These are phyloP conservation scores for Backusella parvicylindrica DNA, from an alignment of 192 early-diverging fungal genomes.

Conservation along the genomic window DNA sequence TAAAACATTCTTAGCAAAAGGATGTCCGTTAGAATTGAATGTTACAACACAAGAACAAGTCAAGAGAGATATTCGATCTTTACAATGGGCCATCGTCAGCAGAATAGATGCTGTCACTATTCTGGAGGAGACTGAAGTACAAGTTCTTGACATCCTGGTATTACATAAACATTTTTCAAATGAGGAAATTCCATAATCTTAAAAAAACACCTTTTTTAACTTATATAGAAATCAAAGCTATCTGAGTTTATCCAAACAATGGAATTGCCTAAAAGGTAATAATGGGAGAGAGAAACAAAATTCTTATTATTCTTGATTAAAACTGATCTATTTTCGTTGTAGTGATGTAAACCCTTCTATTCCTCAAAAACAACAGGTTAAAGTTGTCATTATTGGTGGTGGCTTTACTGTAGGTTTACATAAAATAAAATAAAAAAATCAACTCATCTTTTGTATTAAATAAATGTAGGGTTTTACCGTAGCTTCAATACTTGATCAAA, in stretches of 20 bases:
- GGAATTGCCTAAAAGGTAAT: constrained; percentile 6
- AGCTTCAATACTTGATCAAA: constrained; percentile 34
- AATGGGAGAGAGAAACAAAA: background rate
- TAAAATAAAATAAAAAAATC: background rate
- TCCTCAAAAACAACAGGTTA: constrained; percentile 1
- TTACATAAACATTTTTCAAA: background rate
- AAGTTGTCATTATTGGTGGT: constrained; percentile 33
- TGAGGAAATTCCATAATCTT: background rate
- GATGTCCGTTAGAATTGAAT: constrained; percentile 22
- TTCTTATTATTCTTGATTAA: background rate
- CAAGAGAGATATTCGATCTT: background rate
- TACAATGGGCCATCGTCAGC: constrained; percentile 18
- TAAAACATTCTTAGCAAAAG: constrained; percentile 29
- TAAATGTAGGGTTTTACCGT: constrained; percentile 34
- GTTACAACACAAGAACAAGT: constrained; percentile 19
- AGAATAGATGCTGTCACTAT: constrained; percentile 13
- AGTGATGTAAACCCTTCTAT: constrained; percentile 2
- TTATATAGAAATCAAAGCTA: constrained; percentile 12
- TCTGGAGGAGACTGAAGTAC: constrained; percentile 16
- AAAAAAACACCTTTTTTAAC: background rate
- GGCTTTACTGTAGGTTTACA: constrained; percentile 30
- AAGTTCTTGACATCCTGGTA: constrained; percentile 22
- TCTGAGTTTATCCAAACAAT: constrained; percentile 10
- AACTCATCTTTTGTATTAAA: background rate
- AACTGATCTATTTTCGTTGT: background rate